Conservation (phyloP, 768 basidiomycete species). For the Auricularia sp. region DNA sequence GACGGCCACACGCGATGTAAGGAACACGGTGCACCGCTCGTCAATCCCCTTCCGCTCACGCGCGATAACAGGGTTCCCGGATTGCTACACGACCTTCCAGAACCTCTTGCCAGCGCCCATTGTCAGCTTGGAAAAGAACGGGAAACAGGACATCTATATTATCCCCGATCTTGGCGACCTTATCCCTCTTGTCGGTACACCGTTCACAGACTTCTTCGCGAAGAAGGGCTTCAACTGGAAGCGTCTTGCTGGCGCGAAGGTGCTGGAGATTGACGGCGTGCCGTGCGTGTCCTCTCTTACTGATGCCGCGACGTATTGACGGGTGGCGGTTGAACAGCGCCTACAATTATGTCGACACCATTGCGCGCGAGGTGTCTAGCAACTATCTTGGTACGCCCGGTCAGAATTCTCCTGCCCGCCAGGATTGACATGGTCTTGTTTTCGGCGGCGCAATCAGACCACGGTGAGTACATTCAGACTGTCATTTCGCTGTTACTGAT, state of each 20-base stretch:
- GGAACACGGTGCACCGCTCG: conserved; percentile 11
- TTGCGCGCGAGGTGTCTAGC: conserved; percentile 50
- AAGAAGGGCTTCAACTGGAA: conserved; percentile 46
- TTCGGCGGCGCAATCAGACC: not conserved
- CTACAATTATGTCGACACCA: conserved; percentile 44
- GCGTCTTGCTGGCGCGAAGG: conserved; percentile 49
- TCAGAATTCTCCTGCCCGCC: not conserved
- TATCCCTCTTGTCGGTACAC: conserved; percentile 34
- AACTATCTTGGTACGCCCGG: conserved; percentile 41
- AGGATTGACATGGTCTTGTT: not conserved
- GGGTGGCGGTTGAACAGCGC: conserved; percentile 18
- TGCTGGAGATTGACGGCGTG: conserved; percentile 44
- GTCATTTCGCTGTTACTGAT: not conserved
- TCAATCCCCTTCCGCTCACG: not conserved
- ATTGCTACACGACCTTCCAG: conserved; percentile 44
- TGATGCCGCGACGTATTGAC: not conserved
- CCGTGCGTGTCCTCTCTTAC: conserved; percentile 6
- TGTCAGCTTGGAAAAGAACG: conserved; percentile 40
- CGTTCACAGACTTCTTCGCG: conserved; percentile 38
- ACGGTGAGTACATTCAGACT: not conserved
- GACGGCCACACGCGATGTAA: conserved; percentile 53
- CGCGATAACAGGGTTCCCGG: conserved; percentile 36
- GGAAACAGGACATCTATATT: conserved; percentile 37
- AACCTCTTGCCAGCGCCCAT: conserved; percentile 50
- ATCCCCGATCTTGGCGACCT: conserved; percentile 47